Conservation (phyloP, 768 basidiomycete genomes). For the Russula sp. region DNA sequence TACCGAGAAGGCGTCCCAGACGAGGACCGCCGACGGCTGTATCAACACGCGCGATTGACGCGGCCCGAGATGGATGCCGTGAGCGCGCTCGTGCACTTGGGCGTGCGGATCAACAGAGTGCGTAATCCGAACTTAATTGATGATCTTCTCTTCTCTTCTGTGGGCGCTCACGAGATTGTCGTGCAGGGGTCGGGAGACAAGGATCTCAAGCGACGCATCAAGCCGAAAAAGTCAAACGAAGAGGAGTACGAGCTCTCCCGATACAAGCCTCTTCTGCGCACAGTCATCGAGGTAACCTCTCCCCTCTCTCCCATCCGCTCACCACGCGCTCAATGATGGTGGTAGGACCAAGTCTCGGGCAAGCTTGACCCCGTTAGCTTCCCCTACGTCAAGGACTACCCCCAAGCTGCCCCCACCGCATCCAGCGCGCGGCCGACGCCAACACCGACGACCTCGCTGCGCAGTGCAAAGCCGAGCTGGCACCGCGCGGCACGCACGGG, state of each 20-base stretch:
- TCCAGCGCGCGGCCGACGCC: slow-evolving; percentile 43
- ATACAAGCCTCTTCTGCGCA: slow-evolving; percentile 76
- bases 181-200: slow-evolving; percentile 63
- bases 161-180: not conserved
- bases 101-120: slow-evolving; percentile 79
- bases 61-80: slow-evolving; percentile 90
- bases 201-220: slow-evolving; percentile 74
- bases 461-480: slow-evolving; percentile 88
- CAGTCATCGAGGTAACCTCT: slow-evolving; percentile 67
- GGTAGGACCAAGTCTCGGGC: slow-evolving; percentile 72
- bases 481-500: slow-evolving; percentile 63
- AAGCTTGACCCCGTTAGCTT: slow-evolving; percentile 74
- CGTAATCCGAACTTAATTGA: slow-evolving; percentile 22
- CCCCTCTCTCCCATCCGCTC: not conserved
- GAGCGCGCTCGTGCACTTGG: slow-evolving; percentile 77
- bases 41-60: slow-evolving; percentile 87
- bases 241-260: slow-evolving; percentile 97
- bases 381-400: slow-evolving; percentile 84
- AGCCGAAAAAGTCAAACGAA: slow-evolving; percentile 65
- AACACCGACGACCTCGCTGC: slow-evolving; percentile 54
- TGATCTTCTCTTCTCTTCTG: not conserved
- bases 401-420: slow-evolving; percentile 41
- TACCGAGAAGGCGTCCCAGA: slow-evolving; percentile 97
- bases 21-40: slow-evolving; percentile 88
- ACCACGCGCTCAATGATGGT: not conserved